Conservation (phyloP, 1,284 basidiomycete species). For the Mrakiaceae sp. region DNA sequence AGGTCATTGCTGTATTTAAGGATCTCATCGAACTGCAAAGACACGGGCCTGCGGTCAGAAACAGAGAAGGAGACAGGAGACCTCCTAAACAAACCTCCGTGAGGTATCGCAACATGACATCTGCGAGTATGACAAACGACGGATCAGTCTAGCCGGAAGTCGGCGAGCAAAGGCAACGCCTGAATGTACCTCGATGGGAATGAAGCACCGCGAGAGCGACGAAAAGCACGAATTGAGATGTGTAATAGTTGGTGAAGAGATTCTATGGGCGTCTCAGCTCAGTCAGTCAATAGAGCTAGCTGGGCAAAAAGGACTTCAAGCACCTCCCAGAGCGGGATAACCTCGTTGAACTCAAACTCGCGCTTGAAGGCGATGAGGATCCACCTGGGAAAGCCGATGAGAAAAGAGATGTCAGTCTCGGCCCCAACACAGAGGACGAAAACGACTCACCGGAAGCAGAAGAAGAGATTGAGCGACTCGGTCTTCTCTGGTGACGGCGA, state of each 20-base stretch:
- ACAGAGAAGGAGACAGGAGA: background rate
- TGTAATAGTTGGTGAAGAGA: constrained; percentile 88
- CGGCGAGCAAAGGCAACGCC: too few species aligned
- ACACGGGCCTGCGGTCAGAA: background rate
- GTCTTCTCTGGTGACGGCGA: constrained; percentile 55
- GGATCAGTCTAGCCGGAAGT: too few species aligned
- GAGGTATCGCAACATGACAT: constrained; percentile 85
- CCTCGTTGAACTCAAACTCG: constrained; percentile 83
- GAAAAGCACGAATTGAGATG: constrained; percentile 80
- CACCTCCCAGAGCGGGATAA: constrained; percentile 82
- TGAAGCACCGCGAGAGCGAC: constrained; percentile 87
- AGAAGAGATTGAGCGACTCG: constrained; percentile 88
- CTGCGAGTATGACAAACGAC: constrained; percentile 25
- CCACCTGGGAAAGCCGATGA: constrained; percentile 44
- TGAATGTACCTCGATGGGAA: constrained; percentile 50
- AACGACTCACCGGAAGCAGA: constrained; percentile 77
- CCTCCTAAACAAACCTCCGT: constrained; percentile 53
- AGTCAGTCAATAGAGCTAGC: background rate
- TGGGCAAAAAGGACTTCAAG: constrained; percentile 6
- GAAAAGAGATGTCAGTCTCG: constrained; percentile 25
- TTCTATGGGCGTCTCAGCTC: constrained; percentile 28
- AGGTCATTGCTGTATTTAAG: constrained; percentile 91
- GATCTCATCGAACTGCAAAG: constrained; percentile 64
- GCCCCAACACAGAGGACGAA: background rate
- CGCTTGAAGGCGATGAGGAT: constrained; percentile 85